Conservation (phyloP, 106 monocot genomes). For the Acanthochlamys bracteata region DNA sequence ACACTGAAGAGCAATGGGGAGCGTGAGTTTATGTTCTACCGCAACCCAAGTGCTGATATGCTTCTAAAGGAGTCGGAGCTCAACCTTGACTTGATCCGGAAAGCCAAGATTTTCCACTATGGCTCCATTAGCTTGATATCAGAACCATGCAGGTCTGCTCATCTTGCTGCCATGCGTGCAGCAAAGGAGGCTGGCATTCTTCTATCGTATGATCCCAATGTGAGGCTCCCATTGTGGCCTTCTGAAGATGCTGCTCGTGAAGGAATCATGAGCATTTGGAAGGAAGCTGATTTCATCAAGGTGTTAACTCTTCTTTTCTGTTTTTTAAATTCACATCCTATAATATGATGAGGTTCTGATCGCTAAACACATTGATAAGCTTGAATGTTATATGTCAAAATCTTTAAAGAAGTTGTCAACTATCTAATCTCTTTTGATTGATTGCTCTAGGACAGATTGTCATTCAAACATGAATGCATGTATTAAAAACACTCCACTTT, state of each 20-base stretch:
- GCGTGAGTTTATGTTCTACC: constrained; percentile 10
- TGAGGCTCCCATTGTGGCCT: constrained; percentile 7
- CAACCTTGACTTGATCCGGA: not conserved
- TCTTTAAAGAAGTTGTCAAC: too few relatives aligned
- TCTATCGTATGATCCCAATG: constrained; percentile 13
- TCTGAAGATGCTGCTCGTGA: constrained; percentile 1
- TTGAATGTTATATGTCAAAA: too few relatives aligned
- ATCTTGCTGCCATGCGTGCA: constrained; percentile 5
- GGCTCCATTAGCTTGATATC: constrained; percentile 8
- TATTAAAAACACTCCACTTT: too few relatives aligned
- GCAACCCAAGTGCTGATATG: constrained; percentile 11
- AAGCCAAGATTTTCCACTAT: constrained; percentile 7
- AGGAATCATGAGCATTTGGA: constrained; percentile 8
- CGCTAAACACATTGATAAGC: too few relatives aligned
- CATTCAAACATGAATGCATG: too few relatives aligned
- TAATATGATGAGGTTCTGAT: too few relatives aligned
- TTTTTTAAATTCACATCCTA: too few relatives aligned
- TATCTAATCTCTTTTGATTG: too few relatives aligned
- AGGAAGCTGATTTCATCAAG: constrained; percentile 8
- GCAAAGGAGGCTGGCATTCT: constrained; percentile 8
- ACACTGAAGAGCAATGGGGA: constrained; percentile 1
- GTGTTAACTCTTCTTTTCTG: not conserved
- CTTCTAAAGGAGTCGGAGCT: constrained; percentile 1
- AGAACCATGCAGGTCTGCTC: constrained; percentile 6
- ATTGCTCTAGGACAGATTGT: too few relatives aligned